Evolutionary conservation across 495 filamentous ascomycete species (phyloP), one percentile per base, ranked within the genome.

Genomic region (Parathielavia appendiculata): DNA sequence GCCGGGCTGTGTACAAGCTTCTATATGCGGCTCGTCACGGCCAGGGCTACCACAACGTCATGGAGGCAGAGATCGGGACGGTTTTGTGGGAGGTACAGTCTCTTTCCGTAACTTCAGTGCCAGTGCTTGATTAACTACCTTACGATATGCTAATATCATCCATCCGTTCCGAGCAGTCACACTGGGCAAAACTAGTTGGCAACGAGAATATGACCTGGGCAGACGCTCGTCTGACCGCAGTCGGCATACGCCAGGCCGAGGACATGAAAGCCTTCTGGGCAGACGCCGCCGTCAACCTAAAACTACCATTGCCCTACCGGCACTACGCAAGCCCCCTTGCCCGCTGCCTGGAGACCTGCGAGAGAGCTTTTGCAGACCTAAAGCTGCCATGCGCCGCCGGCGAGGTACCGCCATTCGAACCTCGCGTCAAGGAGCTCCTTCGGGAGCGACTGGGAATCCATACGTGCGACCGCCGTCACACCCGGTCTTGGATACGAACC

Each of bases 391-490:
- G 13, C 26, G 26, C 26, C 26, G 26, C 26, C 26, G 26, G 26
- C 26, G 26, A 30, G 26, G 26, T 30, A 30, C 64, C 65, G 17
- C 68, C 82, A 6, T 89, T 87, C 70, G 71, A 70, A 0, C 87
- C 88, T 0, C 72, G 75, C 2, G 74, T 93, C 64, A 88, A 86
- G 65, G 88, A 92, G 65, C 69, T 82, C 20, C 72, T 92, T 57
- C 81, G 90, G 45, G 90, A 95, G 63, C 75, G 78, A 1, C 82
- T 91, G 55, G 82, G 83, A 45, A 76, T 85, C 46, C 90, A 93
- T 66, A 92, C 90, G 9, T 95, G 90, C 69, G 89, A 95, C 67
- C 81, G 84, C 14, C 79, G 90, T 1, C 76, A 78, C 51, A 76
- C 60, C 26, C 80, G 79, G 51, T 72, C 73, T 4, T 80, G 76